A percentile compares a stretch with the other conserved stretches of the same genome.
Conservation (phyloP, 2,329 filamentous ascomycete genomes). For the Aspergillus vadensis region DNA sequence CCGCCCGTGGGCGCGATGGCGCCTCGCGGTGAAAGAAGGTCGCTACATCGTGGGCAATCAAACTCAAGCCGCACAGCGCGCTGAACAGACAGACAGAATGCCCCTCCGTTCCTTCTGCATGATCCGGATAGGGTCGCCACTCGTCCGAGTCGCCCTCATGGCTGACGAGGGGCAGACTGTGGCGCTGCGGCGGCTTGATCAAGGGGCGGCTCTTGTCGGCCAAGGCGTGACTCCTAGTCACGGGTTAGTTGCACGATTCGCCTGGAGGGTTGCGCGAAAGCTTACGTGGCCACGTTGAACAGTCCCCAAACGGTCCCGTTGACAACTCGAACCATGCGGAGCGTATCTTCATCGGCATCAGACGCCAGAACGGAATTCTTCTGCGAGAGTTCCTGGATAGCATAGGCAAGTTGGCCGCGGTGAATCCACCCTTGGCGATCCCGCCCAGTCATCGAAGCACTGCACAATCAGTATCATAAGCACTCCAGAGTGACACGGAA, state of each 20-base stretch:
- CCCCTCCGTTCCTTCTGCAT: conserved; percentile 13
- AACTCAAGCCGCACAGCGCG: conserved; percentile 23
- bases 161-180: conserved; percentile 3
- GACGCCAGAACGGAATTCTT: conserved; percentile 12
- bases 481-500: not conserved
- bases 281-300: conserved; percentile 32
- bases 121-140: conserved; percentile 27
- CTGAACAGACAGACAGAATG: conserved; percentile 25
- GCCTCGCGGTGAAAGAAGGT: conserved; percentile 20
- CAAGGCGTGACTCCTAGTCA: conserved; percentile 25
- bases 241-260: conserved; percentile 10
- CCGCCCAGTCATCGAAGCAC: conserved; percentile 35
- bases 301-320: conserved; percentile 28
- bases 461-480: conserved; percentile 13
- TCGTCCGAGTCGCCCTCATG: conserved; percentile 19
- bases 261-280: not conserved
- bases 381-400: conserved; percentile 26
- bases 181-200: conserved; percentile 21
- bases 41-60: conserved; percentile 24
- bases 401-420: conserved; percentile 29
- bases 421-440: conserved; percentile 35
- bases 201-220: conserved; percentile 21
- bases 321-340: conserved; percentile 15
- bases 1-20: conserved; percentile 5
- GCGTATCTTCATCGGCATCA: conserved; percentile 21